Percentiles rank a stretch among this genome's conserved stretches.
Evolutionary conservation across 2,329 filamentous ascomycete genomes (phyloP).

Genomic region (Ceratocystis papillata): DNA sequence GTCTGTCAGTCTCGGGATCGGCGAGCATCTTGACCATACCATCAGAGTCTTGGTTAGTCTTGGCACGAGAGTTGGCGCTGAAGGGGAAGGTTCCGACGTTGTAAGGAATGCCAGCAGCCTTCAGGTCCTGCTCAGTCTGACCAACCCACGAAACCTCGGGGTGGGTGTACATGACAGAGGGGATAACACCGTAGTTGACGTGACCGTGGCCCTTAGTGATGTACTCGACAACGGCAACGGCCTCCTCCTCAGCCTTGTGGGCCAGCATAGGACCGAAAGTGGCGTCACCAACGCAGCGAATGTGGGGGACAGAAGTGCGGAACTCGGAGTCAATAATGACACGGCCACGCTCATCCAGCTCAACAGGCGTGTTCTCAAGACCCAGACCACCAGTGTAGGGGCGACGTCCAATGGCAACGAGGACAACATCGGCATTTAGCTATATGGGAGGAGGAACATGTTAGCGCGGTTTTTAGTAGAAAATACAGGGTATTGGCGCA

Average conservation of each 20-base stretch:
- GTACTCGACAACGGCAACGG: constrained; percentile 86
- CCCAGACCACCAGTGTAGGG: constrained; percentile 88
- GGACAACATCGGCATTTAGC: constrained; percentile 89
- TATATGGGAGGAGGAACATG: constrained; percentile 31
- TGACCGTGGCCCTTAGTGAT: constrained; percentile 97
- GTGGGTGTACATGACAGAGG: constrained; percentile 98
- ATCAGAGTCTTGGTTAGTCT: constrained; percentile 95
- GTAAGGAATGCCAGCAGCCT: constrained; percentile 82
- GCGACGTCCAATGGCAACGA: constrained; percentile 90
- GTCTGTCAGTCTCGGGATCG: constrained; percentile 90
- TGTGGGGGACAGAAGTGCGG: constrained; percentile 94
- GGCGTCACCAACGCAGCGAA: constrained; percentile 89
- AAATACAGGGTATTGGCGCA: too few species aligned
- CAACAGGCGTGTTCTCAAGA: constrained; percentile 85
- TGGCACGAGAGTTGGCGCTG: constrained; percentile 93
- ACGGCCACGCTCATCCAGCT: constrained; percentile 85
- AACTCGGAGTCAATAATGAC: constrained; percentile 98
- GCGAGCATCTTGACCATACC: constrained; percentile 95
- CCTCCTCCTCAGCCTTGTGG: constrained; percentile 98
- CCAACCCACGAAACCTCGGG: constrained; percentile 98
- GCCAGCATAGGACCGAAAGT: constrained; percentile 99
- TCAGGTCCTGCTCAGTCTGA: constrained; percentile 92
- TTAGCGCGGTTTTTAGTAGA: constrained; percentile 42
- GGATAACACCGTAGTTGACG: constrained; percentile 97
- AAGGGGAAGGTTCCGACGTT: constrained; percentile 92